These are phyloP conservation scores for Sphaerulina populicola DNA, from an alignment of 2,329 filamentous ascomycete species.

Conservation along the genomic window DNA sequence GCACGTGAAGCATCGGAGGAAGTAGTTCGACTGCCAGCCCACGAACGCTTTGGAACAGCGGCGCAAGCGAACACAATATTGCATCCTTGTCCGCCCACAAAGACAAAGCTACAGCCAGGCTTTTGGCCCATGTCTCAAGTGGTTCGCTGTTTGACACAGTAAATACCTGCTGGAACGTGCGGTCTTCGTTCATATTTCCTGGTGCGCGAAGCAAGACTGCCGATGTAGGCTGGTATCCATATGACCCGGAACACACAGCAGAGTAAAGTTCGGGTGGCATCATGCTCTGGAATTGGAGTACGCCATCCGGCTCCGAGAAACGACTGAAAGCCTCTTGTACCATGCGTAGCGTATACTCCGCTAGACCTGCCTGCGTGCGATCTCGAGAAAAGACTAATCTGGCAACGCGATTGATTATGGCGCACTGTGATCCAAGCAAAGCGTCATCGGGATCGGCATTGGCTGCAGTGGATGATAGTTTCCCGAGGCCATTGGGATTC, in stretches of 20 bases:
- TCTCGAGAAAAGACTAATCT: slow-evolving; percentile 23
- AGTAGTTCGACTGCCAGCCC: slow-evolving; percentile 66
- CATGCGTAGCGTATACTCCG: slow-evolving; percentile 35
- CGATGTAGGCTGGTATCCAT: slow-evolving; percentile 23
- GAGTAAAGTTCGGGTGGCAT: slow-evolving; percentile 22
- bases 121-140: slow-evolving; percentile 24
- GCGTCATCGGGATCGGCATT: background rate
- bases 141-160: slow-evolving; percentile 6
- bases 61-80: slow-evolving; percentile 59
- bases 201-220: slow-evolving; percentile 1
- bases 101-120: slow-evolving; percentile 33
- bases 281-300: slow-evolving; percentile 26
- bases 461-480: background rate
- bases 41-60: slow-evolving; percentile 57
- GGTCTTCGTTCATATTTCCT: background rate
- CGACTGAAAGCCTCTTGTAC: slow-evolving; percentile 17
- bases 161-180: slow-evolving; percentile 18
- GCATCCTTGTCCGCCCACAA: slow-evolving; percentile 54
- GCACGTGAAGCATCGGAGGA: slow-evolving; percentile 68
- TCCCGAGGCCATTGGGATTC: background rate
- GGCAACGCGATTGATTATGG: slow-evolving; percentile 33
- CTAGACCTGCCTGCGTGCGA: slow-evolving; percentile 38
- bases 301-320: slow-evolving; percentile 14
- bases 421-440: slow-evolving; percentile 27
- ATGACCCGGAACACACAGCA: slow-evolving; percentile 22